Evolutionary conservation across 208 protist genomes (phyloP).

Genomic region (Trypanosoma congolense): DNA sequence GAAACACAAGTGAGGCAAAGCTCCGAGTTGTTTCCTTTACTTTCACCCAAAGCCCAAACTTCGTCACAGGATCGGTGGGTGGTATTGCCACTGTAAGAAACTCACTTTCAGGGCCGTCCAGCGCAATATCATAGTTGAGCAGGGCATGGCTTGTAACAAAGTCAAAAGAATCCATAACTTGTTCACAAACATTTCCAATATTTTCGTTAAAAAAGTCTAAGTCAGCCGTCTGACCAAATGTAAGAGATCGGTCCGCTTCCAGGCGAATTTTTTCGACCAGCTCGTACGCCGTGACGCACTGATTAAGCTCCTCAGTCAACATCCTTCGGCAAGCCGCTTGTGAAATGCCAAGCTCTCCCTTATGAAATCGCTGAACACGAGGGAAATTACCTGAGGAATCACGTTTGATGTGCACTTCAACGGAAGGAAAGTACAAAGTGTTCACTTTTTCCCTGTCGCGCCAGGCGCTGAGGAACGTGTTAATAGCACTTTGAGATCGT

Average conservation of each 20-base stretch:
- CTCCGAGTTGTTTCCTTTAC: conserved; percentile 82
- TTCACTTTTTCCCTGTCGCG: conserved; percentile 36
- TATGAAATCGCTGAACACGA: conserved; percentile 13
- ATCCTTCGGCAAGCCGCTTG: conserved; percentile 34
- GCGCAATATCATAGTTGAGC: conserved; percentile 73
- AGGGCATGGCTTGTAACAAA: conserved; percentile 65
- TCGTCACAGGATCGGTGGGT: conserved; percentile 50
- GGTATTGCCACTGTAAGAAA: conserved; percentile 57
- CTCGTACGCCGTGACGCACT: conserved; percentile 68
- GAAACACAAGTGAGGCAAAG: conserved; percentile 73
- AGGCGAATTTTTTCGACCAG: conserved; percentile 64
- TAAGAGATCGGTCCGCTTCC: conserved; percentile 38
- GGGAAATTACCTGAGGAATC: not conserved
- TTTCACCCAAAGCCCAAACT: conserved; percentile 89
- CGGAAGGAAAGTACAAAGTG: conserved; percentile 26
- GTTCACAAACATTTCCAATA: conserved; percentile 52
- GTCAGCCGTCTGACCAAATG: conserved; percentile 6
- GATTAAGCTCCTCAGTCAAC: conserved; percentile 51
- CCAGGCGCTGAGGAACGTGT: conserved; percentile 85
- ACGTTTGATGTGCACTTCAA: conserved; percentile 26
- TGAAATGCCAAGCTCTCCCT: conserved; percentile 50
- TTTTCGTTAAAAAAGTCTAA: conserved; percentile 28
- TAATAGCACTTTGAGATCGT: conserved; percentile 77
- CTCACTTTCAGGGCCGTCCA: conserved; percentile 71
- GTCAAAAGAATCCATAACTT: conserved; percentile 72